phyloP scores from a whole-genome alignment of 768 basidiomycete genomes.

The Inosperma sp. region DNA sequence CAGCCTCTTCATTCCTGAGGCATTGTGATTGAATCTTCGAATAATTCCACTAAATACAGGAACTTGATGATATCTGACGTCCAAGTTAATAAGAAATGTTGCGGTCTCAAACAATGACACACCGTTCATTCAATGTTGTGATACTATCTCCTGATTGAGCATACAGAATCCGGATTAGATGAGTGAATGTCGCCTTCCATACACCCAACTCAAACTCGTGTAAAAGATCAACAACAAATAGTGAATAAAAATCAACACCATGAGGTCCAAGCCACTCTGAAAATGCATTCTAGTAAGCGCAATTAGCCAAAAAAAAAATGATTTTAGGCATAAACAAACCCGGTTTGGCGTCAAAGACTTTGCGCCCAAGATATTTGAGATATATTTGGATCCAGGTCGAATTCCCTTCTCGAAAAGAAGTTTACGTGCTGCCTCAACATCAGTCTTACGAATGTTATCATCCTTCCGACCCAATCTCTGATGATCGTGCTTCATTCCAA shows the following conservation, averaged over 20 bases:
- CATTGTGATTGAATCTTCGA: constrained; percentile 29
- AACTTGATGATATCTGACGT: constrained; percentile 22
- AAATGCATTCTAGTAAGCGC: constrained; percentile 27
- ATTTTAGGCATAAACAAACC: constrained; percentile 2
- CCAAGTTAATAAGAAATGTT: background rate
- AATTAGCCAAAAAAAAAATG: background rate
- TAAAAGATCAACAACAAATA: constrained; percentile 30
- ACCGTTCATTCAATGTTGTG: constrained; percentile 23
- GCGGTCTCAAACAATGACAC: background rate
- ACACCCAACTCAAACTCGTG: constrained; percentile 37
- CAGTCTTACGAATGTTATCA: background rate
- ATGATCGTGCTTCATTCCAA: constrained; percentile 26
- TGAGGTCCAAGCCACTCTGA: constrained; percentile 9
- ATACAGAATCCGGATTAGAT: constrained; percentile 29
- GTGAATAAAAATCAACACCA: constrained; percentile 21
- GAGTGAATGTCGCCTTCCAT: constrained; percentile 30
- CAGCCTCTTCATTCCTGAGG: constrained; percentile 32
- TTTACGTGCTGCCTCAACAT: constrained; percentile 4
- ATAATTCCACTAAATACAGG: constrained; percentile 30
- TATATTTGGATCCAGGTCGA: background rate
- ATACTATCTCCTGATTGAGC: constrained; percentile 16
- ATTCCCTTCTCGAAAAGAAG: constrained; percentile 12
- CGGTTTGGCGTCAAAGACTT: constrained; percentile 11
- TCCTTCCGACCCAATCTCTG: constrained; percentile 5
- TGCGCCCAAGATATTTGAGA: background rate